Evolutionary conservation across 176 grass and related monocot species (phyloP), one percentile per base, ranked within the genome.

Genomic region (Zea luxurians): DNA sequence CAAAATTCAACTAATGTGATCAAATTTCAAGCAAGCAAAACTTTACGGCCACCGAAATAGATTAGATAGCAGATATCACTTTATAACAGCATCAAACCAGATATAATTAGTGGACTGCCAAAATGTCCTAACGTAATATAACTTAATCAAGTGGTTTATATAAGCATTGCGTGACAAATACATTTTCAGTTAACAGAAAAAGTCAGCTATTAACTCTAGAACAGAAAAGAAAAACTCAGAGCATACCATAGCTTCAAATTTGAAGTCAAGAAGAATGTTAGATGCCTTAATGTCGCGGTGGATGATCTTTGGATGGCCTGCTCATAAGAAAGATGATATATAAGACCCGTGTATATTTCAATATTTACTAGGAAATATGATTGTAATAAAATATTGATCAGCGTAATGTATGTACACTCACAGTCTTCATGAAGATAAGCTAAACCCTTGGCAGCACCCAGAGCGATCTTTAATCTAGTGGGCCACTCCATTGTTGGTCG

Each of bases 391-490:
- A 67, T 40, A 74, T 61, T 50, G 52, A 84, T 70, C 59, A 4
- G 27, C 50, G 48, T 57, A 7, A 21, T 41, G 44, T 74, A 83
- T 72, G 13, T 80, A 63, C 70, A 87, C 92, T 91, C 71, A 95
- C 92, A 95, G n/a, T 95, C 92, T 78, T 95, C 92, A 43, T 95
- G 92, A 61, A 95, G 74, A 81, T 95, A 95, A 17, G 92, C 86
- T 36, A 95, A 86, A 84, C 88, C 92, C 73, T 91, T 95, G 66
- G 92, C 92, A 86, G 92, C 83, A 82, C 92, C 92, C 58, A 95
- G 65, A 84, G 92, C 83, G 75, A 95, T 95, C 71, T 79, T 89
- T 83, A 95, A 76, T 91, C 92, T 95, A 76, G 70, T 89, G 59
- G 86, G 49, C 92, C 92, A 95, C 48, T 95, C 89, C 86, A 95